Conservation (phyloP, 768 basidiomycete genomes). For the Leucosporidium creatinivorum region DNA sequence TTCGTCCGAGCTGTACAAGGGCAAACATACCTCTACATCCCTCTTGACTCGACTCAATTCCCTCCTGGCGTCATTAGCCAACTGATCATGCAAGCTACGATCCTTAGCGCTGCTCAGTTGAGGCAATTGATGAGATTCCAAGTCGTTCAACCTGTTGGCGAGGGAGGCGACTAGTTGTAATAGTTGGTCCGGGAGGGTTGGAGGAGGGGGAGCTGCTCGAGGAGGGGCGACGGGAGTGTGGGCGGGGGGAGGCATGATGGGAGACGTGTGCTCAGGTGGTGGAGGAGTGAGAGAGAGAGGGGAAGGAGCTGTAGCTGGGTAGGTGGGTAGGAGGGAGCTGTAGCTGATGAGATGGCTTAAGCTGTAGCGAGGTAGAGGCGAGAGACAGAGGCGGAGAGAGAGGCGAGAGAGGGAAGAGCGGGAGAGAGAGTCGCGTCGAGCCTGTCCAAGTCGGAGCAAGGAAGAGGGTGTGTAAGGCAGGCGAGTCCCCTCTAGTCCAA, state of each 20-base stretch:
- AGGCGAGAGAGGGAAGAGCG: neutral
- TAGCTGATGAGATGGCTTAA: neutral
- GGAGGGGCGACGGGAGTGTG: neutral
- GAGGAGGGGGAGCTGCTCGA: neutral
- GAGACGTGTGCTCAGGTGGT: neutral
- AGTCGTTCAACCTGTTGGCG: constrained; percentile 56
- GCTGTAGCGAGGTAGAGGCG: neutral
- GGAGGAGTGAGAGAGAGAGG: neutral
- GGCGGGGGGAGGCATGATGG: neutral
- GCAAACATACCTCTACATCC: constrained; percentile 58
- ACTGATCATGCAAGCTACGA: constrained; percentile 66
- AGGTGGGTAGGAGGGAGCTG: neutral
- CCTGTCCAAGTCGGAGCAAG: neutral
- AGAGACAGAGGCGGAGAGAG: neutral
- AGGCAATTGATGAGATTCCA: constrained; percentile 65
- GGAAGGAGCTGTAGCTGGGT: neutral
- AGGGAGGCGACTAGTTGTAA: constrained; percentile 34
- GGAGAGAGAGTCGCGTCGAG: neutral
- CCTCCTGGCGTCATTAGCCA: constrained; percentile 66
- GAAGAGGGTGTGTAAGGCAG: too few relatives aligned
- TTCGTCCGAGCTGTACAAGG: neutral
- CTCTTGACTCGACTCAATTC: constrained; percentile 59
- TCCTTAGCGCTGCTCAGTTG: constrained; percentile 62
- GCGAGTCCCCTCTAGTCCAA: too few relatives aligned
- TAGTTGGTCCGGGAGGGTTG: constrained; percentile 12